phyloP scores from a whole-genome alignment of 306 rosid species.

The Geum urbanum region DNA sequence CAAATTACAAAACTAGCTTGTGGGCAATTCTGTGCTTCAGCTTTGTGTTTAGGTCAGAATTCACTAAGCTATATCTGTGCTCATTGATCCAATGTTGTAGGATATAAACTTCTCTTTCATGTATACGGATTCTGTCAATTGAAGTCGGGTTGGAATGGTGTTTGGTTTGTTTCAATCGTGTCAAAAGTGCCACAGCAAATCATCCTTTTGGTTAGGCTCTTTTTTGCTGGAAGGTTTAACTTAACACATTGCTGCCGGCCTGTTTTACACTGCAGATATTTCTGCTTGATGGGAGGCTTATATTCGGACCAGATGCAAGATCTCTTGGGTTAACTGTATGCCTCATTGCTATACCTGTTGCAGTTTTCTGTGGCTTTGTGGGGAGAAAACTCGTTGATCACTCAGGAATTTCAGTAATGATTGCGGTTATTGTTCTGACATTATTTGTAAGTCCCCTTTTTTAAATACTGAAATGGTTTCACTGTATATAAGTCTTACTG shows the following conservation, averaged over 20 bases:
- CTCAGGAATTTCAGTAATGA: conserved; percentile 31
- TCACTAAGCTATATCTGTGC: background rate
- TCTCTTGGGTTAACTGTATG: conserved; percentile 27
- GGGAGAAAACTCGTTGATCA: conserved; percentile 29
- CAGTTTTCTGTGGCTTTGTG: conserved; percentile 33
- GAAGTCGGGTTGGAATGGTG: background rate
- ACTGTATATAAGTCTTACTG: too few relatives aligned
- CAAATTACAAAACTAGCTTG: background rate
- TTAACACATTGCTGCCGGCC: background rate
- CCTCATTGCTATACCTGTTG: conserved; percentile 28
- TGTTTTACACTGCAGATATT: conserved; percentile 27
- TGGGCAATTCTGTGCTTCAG: background rate
- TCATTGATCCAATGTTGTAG: background rate
- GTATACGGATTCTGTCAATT: background rate
- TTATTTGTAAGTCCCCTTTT: conserved; percentile 22
- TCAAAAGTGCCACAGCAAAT: background rate
- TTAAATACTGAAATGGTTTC: background rate
- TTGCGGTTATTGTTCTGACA: conserved; percentile 14
- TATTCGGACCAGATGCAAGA: conserved; percentile 40
- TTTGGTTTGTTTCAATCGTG: background rate
- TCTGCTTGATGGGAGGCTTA: conserved; percentile 35
- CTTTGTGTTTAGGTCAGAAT: background rate
- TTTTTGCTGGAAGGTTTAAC: background rate
- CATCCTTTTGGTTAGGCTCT: background rate
- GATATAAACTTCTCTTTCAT: background rate